A percentile compares a stretch with the other conserved stretches of the same genome.
These are phyloP conservation scores for Barnettozyma californica DNA, from an alignment of 805 yeast genomes.

Conservation along the genomic window DNA sequence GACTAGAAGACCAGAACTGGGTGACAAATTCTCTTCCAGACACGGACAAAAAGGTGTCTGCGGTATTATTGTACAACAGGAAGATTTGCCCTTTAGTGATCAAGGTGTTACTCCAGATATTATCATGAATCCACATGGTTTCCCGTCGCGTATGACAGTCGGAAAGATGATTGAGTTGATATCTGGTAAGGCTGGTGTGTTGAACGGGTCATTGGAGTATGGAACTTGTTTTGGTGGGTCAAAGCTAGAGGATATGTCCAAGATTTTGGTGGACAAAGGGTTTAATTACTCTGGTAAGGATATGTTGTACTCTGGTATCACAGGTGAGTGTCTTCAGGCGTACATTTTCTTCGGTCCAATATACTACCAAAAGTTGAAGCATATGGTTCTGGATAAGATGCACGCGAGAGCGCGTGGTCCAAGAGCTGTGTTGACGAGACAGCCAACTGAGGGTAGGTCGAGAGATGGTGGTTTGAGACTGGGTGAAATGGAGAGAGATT, in stretches of 20 bases:
- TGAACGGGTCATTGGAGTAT: constrained; percentile 85
- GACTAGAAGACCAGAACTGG: constrained; percentile 95
- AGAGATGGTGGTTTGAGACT: constrained; percentile 98
- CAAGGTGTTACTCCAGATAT: constrained; percentile 91
- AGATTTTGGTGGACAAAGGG: constrained; percentile 84
- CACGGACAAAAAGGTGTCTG: constrained; percentile 99
- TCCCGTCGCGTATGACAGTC: constrained; percentile 99
- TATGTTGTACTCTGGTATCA: constrained; percentile 94
- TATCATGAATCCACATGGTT: constrained; percentile 98
- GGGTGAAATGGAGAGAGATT: constrained; percentile 99
- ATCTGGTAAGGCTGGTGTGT: constrained; percentile 96
- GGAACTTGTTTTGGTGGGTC: constrained; percentile 99
- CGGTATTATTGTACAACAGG: constrained; percentile 96
- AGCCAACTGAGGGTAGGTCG: constrained; percentile 98
- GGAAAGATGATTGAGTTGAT: constrained; percentile 97
- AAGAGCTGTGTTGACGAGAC: constrained; percentile 94
- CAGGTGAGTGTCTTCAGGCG: constrained; percentile 96
- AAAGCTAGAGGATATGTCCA: constrained; percentile 91
- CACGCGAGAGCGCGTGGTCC: constrained; percentile 99
- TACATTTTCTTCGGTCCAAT: constrained; percentile 98
- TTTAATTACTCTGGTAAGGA: constrained; percentile 95
- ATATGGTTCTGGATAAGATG: constrained; percentile 98
- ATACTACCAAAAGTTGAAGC: constrained; percentile 95
- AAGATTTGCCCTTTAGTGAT: constrained; percentile 93
- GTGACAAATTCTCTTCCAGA: constrained; percentile 95